Conservation (phyloP, 2,329 filamentous ascomycete species). For the Venturia carpophila region DNA sequence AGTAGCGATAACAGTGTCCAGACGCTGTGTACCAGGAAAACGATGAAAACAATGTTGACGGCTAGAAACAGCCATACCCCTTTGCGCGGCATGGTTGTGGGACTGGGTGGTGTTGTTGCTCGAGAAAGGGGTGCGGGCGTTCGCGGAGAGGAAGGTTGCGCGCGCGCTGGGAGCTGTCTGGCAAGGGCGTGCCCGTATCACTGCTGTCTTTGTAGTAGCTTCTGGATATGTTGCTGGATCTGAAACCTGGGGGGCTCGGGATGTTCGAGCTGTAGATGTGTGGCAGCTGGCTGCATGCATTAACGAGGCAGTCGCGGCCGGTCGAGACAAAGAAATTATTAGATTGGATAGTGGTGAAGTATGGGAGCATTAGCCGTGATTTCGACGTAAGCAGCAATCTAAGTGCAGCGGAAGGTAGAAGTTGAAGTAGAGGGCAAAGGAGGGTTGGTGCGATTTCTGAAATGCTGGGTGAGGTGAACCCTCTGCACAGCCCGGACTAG, state of each 20-base stretch:
- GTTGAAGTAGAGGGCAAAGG: slow-evolving; percentile 3
- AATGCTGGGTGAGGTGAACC: not conserved
- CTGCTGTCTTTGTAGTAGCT: not conserved
- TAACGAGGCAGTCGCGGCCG: not conserved
- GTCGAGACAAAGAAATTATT: not conserved
- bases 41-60: slow-evolving; percentile 55
- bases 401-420: not conserved
- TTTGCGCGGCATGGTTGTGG: slow-evolving; percentile 25
- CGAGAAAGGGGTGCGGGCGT: not conserved
- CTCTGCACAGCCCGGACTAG: not conserved
- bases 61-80: slow-evolving; percentile 55
- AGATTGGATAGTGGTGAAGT: slow-evolving; percentile 1
- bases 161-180: not conserved
- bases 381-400: not conserved
- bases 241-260: not conserved
- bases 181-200: not conserved
- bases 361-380: not conserved
- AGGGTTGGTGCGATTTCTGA: not conserved
- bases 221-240: not conserved
- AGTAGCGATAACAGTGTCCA: slow-evolving; percentile 65
- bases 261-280: not conserved
- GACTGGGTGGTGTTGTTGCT: not conserved
- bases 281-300: slow-evolving; percentile 4
- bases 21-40: slow-evolving; percentile 57
- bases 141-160: slow-evolving; percentile 6